phyloP scores from a whole-genome alignment of 1,284 basidiomycete species.

The Abortiporus biennis region DNA sequence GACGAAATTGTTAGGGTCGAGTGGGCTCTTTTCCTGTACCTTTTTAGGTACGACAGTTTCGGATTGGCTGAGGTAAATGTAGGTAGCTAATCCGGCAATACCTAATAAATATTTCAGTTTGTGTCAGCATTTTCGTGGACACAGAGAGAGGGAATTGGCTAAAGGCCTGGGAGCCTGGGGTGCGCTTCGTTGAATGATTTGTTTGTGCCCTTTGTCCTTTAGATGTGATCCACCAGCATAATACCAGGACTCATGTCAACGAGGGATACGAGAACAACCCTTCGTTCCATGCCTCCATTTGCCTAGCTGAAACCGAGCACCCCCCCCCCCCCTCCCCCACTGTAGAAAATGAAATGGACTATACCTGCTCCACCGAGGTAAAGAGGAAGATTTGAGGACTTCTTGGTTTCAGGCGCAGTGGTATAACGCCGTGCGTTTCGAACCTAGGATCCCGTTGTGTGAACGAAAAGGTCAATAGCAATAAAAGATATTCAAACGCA shows the following conservation, averaged over 20 bases:
- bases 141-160: too few species aligned
- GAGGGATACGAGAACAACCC: too few species aligned
- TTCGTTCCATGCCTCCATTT: too few species aligned
- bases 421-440: constrained; percentile 35
- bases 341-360: neutral
- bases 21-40: constrained; percentile 50
- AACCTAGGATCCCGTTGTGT: constrained; percentile 7
- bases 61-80: constrained; percentile 37
- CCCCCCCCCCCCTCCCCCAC: too few species aligned
- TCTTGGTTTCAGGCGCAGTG: constrained; percentile 32
- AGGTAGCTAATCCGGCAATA: constrained; percentile 42
- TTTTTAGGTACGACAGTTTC: constrained; percentile 23
- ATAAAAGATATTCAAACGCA: constrained; percentile 16
- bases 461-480: neutral
- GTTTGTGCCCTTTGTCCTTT: too few species aligned
- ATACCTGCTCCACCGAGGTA: constrained; percentile 39
- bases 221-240: too few species aligned
- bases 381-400: constrained; percentile 42
- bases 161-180: too few species aligned
- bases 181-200: too few species aligned
- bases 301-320: too few species aligned
- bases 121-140: too few species aligned
- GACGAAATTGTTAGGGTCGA: constrained; percentile 69
- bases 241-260: too few species aligned
- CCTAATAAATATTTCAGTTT: too few species aligned